phyloP scores from a whole-genome alignment of 495 filamentous ascomycete species.

The Chaetomium cochliodes region DNA sequence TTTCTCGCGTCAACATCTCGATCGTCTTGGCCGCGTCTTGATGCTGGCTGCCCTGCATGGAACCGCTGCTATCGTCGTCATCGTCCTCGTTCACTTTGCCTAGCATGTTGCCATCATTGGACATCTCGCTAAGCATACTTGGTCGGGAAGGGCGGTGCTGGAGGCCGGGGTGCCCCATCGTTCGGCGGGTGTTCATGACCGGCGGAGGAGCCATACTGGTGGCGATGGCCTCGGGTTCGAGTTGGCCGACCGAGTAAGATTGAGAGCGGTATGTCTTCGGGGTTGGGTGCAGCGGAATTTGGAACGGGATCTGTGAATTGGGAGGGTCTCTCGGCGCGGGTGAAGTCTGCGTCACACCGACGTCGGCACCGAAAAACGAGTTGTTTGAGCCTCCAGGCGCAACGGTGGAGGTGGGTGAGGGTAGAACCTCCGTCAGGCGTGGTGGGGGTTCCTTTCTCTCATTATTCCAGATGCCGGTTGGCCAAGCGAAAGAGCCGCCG shows the following conservation, averaged over 20 bases:
- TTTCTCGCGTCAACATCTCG: slow-evolving; percentile 70
- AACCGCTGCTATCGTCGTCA: slow-evolving; percentile 64
- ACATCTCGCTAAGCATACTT: slow-evolving; percentile 79
- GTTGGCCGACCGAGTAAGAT: slow-evolving; percentile 93
- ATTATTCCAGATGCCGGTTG: slow-evolving; percentile 71
- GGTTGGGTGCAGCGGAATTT: slow-evolving; percentile 86
- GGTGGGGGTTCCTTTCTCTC: slow-evolving; percentile 76
- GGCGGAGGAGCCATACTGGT: slow-evolving; percentile 44
- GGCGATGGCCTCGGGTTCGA: slow-evolving; percentile 67
- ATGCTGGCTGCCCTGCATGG: slow-evolving; percentile 50
- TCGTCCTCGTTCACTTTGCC: slow-evolving; percentile 80
- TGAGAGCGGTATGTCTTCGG: slow-evolving; percentile 92
- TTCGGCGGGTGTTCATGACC: slow-evolving; percentile 54
- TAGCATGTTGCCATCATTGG: slow-evolving; percentile 66
- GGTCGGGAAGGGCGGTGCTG: slow-evolving; percentile 82
- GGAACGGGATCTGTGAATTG: slow-evolving; percentile 75
- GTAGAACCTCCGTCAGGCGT: slow-evolving; percentile 70
- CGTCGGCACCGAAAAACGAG: slow-evolving; percentile 47
- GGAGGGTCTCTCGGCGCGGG: slow-evolving; percentile 45
- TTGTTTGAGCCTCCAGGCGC: slow-evolving; percentile 48
- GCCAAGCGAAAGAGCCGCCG: slow-evolving; percentile 65
- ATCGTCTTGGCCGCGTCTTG: slow-evolving; percentile 67
- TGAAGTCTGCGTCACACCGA: slow-evolving; percentile 42
- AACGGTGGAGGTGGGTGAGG: slow-evolving; percentile 69
- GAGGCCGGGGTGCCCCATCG: slow-evolving; percentile 58